A percentile compares a stretch with the other conserved stretches of the same genome.
Conservation (phyloP, 2,329 filamentous ascomycete genomes). For the Basipetospora chlamydospora region DNA sequence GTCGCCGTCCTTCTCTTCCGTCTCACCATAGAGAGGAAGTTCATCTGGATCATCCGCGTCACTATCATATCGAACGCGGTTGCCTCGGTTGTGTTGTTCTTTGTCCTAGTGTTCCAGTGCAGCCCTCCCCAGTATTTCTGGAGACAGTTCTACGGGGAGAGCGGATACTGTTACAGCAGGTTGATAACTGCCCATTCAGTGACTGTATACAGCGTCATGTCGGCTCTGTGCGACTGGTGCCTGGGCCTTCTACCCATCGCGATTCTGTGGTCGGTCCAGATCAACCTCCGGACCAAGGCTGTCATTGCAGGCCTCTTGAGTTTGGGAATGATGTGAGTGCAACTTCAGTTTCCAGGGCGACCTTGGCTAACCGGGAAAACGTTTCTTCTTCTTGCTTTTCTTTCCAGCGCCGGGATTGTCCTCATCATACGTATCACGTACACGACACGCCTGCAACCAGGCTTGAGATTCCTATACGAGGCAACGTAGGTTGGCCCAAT, state of each 20-base stretch:
- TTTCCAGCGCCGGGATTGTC: conserved; percentile 21
- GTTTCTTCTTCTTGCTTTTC: too few relatives aligned
- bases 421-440: conserved; percentile 23
- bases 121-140: conserved; percentile 33
- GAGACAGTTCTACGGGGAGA: conserved; percentile 20
- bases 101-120: conserved; percentile 35
- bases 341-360: background rate
- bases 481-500: conserved; percentile 14
- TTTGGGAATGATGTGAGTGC: conserved; percentile 32
- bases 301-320: conserved; percentile 30
- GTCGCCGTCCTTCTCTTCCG: conserved; percentile 26
- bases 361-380: conserved; percentile 2
- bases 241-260: conserved; percentile 34
- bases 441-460: conserved; percentile 14
- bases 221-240: conserved; percentile 30
- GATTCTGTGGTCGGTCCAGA: conserved; percentile 34
- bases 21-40: conserved; percentile 18
- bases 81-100: conserved; percentile 24
- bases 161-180: conserved; percentile 24
- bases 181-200: conserved; percentile 25
- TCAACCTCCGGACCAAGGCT: conserved; percentile 30
- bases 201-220: conserved; percentile 29
- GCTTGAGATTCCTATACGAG: conserved; percentile 16
- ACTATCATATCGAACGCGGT: conserved; percentile 20
- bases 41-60: conserved; percentile 19